Conservation (phyloP, 805 yeast species). For the Pichia manshurica region DNA sequence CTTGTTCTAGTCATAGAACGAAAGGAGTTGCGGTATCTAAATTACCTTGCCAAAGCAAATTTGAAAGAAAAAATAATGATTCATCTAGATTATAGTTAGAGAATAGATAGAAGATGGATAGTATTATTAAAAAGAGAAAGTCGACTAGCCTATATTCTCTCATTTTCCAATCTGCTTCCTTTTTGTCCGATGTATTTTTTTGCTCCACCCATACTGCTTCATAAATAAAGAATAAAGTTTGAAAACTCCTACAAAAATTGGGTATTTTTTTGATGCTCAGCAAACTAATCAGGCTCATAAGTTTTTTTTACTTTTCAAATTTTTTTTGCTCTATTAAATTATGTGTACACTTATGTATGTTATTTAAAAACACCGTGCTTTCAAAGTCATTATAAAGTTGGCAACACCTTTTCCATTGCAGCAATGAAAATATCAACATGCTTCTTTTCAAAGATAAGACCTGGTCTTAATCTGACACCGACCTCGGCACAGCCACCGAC, state of each 20-base stretch:
- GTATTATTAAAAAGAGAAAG: conserved; percentile 19
- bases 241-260: too few relatives aligned
- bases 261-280: too few relatives aligned
- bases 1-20: neutral
- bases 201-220: too few relatives aligned
- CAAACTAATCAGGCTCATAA: too few relatives aligned
- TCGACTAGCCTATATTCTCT: conserved; percentile 30
- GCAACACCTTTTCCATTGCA: conserved; percentile 34
- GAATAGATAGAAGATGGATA: conserved; percentile 23
- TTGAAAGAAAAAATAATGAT: conserved; percentile 12
- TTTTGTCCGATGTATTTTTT: too few relatives aligned
- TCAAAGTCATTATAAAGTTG: conserved; percentile 19
- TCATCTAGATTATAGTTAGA: conserved; percentile 22
- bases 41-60: conserved; percentile 3
- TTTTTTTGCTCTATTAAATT: conserved; percentile 3
- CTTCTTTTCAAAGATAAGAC: conserved; percentile 69
- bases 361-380: too few relatives aligned
- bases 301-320: neutral
- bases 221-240: too few relatives aligned
- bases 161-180: conserved; percentile 22
- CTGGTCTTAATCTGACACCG: conserved; percentile 77
- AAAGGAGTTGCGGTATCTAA: neutral
- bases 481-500: conserved; percentile 81
- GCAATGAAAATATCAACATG: conserved; percentile 66
- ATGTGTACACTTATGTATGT: too few relatives aligned